Percentiles rank a stretch among this genome's conserved stretches.
phyloP scores from a whole-genome alignment of 139 green algal genomes.

The Chlamydomonas incerta region DNA sequence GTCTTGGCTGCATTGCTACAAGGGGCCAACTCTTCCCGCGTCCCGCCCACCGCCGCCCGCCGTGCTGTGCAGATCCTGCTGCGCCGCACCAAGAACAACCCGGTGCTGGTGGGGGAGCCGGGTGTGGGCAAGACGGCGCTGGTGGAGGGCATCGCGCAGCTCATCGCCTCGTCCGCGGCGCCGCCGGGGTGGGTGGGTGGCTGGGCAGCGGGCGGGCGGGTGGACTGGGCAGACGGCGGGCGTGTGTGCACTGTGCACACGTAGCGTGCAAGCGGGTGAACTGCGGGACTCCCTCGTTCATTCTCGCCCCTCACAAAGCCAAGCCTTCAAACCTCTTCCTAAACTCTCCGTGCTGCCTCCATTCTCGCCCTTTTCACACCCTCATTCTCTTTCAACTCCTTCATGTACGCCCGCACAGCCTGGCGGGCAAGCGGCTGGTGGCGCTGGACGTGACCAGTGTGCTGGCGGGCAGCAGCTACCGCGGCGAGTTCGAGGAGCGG shows the following conservation, averaged over 20 bases:
- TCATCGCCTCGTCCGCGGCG: constrained; percentile 70
- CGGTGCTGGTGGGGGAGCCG: constrained; percentile 89
- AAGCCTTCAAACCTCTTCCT: too few relatives aligned
- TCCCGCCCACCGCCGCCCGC: too few relatives aligned
- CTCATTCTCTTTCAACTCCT: too few relatives aligned
- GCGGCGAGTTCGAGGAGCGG: constrained; percentile 91
- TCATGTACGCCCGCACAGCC: constrained; percentile 43
- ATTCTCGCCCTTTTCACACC: background rate
- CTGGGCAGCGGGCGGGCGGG: too few relatives aligned
- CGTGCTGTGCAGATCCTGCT: constrained; percentile 78
- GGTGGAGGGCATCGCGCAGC: constrained; percentile 90
- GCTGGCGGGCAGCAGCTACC: constrained; percentile 90
- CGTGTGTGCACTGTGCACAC: too few relatives aligned
- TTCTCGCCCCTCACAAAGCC: too few relatives aligned
- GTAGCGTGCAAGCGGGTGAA: too few relatives aligned
- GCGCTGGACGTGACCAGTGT: constrained; percentile 88
- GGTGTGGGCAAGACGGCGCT: constrained; percentile 86
- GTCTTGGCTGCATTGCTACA: background rate
- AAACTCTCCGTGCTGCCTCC: background rate
- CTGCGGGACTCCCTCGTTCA: too few relatives aligned
- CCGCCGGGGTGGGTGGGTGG: constrained; percentile 51
- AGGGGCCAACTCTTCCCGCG: too few relatives aligned
- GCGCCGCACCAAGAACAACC: constrained; percentile 94
- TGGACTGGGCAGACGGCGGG: too few relatives aligned
- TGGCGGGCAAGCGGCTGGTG: constrained; percentile 77